Evolutionary conservation across 805 yeast species (phyloP), one percentile per base, ranked within the genome.

Genomic region (Ogataea salicorniae): DNA sequence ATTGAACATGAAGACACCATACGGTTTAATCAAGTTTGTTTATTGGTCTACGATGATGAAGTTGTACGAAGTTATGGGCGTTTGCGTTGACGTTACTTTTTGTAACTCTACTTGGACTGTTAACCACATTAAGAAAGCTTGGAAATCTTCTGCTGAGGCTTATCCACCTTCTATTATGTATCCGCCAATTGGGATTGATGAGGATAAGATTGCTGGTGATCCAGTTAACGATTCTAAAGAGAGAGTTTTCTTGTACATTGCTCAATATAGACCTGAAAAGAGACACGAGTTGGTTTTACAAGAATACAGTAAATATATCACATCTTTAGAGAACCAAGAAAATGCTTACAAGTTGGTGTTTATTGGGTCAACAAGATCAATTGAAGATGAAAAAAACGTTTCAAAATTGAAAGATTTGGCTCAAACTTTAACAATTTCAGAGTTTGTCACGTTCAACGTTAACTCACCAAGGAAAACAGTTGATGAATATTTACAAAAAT

Each of bases 191-290:
- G 88, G 91, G 3, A 80, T 89, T 7, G 87, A 83, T 55, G 73
- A 71, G 34, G 59, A 55, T 46, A 57, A 48, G 48, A 57, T 48
- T 39, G 56, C 53, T 2, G 37, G 49, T 4, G 39, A 42, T 4
- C 46, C 60, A 49, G n/a, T 35, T 6, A 33, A 49, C 8, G 23
- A 17, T 7, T 18, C 33, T 7, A 65, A 62, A 60, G 81, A 61
- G 50, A 70, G 56, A 55, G 63, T 55, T 47, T 67, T 83, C 50
- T 69, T 86, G 17, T 85, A 81, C 47, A 69, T 94, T 41, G 98
- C 97, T 0, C 99, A 94, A 66, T 94, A 87, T 68, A 79, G 99
- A 49, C 94, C 96, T 1, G 99, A 94, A 63, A 94, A 94, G 66
- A 79, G 99, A 51, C 98, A 94, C 62, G 74, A 68, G 23, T 69